Conservation (phyloP, 192 early-diverging fungal species). For the Backusella mclennaniae region DNA sequence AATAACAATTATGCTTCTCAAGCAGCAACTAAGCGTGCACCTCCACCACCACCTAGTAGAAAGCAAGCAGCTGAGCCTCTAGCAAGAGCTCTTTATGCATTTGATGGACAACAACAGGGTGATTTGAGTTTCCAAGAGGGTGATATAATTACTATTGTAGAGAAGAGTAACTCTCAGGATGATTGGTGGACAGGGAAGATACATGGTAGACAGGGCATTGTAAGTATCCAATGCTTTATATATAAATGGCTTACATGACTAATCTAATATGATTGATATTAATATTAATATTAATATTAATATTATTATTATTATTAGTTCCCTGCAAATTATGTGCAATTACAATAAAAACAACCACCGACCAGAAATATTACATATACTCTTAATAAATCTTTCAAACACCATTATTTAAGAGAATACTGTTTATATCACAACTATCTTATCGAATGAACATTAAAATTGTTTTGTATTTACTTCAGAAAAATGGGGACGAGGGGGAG, state of each 20-base stretch:
- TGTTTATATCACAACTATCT: background rate
- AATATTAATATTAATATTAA: background rate
- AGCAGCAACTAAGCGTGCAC: slow-evolving; percentile 14
- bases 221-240: background rate
- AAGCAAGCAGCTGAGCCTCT: background rate
- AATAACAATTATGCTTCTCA: background rate
- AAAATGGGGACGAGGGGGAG: too few species aligned
- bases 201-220: slow-evolving; percentile 23
- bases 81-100: slow-evolving; percentile 40
- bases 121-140: slow-evolving; percentile 42
- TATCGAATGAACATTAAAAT: background rate
- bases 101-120: slow-evolving; percentile 32
- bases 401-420: background rate
- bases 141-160: slow-evolving; percentile 40
- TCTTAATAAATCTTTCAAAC: background rate
- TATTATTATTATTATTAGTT: slow-evolving; percentile 3
- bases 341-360: background rate
- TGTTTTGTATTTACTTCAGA: too few species aligned
- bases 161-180: slow-evolving; percentile 39
- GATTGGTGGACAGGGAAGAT: slow-evolving; percentile 46
- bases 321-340: slow-evolving; percentile 5
- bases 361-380: background rate
- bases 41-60: slow-evolving; percentile 42
- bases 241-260: background rate
- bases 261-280: background rate